Conservation (phyloP, 2,329 filamentous ascomycete genomes). For the Alternaria arborescens region DNA sequence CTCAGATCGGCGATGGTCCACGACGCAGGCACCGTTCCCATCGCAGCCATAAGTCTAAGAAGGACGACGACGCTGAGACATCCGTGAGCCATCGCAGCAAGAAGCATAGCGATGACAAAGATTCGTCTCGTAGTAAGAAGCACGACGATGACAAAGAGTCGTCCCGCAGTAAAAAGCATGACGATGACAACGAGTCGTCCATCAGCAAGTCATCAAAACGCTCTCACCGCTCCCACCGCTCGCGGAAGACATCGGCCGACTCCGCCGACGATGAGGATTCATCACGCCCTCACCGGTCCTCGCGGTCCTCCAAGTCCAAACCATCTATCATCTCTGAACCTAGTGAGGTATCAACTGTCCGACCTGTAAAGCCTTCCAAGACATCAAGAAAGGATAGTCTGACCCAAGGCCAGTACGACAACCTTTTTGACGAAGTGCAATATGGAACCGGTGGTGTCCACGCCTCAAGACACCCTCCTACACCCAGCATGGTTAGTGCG, state of each 20-base stretch:
- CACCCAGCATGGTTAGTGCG: conserved; percentile 49
- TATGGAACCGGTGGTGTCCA: conserved; percentile 45
- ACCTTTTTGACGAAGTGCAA: conserved; percentile 38
- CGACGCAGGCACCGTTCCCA: conserved; percentile 44
- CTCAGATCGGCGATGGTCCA: conserved; percentile 44
- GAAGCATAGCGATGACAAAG: conserved; percentile 21
- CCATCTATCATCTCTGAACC: conserved; percentile 40
- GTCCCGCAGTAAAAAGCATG: conserved; percentile 7
- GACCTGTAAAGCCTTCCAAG: conserved; percentile 34
- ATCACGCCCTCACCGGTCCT: conserved; percentile 26
- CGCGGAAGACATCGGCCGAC: conserved; percentile 36
- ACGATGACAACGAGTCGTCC: conserved; percentile 28
- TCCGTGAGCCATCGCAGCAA: conserved; percentile 30
- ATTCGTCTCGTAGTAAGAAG: conserved; percentile 9
- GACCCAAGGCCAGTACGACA: conserved; percentile 40
- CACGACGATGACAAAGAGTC: conserved; percentile 24
- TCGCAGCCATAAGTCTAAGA: conserved; percentile 24
- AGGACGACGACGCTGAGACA: conserved; percentile 23
- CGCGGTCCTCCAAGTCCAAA: conserved; percentile 23
- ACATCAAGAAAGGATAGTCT: conserved; percentile 44
- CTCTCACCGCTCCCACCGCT: conserved; percentile 35
- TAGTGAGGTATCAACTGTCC: conserved; percentile 48
- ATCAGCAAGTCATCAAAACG: conserved; percentile 44
- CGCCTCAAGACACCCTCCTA: conserved; percentile 43
- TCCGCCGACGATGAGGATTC: conserved; percentile 30